Percentiles rank a stretch among this genome's conserved stretches.
These are phyloP conservation scores for Boletus subcaerulescens DNA, from an alignment of 768 basidiomycete species.

Conservation along the genomic window DNA sequence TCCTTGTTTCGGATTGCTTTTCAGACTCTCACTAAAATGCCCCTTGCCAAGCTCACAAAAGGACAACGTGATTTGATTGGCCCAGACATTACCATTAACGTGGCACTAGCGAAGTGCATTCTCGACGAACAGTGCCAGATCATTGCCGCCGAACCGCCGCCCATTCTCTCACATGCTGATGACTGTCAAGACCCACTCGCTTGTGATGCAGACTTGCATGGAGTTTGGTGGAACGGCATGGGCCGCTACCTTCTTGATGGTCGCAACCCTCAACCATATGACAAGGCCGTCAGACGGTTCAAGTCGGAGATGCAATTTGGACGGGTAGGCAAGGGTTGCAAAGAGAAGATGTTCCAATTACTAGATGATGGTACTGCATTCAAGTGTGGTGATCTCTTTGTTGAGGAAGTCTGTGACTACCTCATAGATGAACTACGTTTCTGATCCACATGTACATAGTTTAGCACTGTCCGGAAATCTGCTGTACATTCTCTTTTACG, in stretches of 20 bases:
- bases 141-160: slow-evolving; percentile 7
- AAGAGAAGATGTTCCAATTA: neutral
- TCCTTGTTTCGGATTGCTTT: neutral
- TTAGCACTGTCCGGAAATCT: too few relatives aligned
- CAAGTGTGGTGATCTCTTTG: too few relatives aligned
- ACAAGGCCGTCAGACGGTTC: neutral
- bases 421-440: too few relatives aligned
- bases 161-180: too few relatives aligned
- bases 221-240: neutral
- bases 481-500: too few relatives aligned
- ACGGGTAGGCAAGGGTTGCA: neutral
- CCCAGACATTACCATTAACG: too few relatives aligned
- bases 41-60: too few relatives aligned
- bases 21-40: neutral
- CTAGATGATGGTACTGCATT: too few relatives aligned
- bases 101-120: too few relatives aligned
- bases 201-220: neutral
- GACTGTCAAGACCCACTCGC: neutral
- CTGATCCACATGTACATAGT: too few relatives aligned
- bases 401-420: too few relatives aligned
- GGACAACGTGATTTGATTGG: too few relatives aligned
- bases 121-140: slow-evolving; percentile 2
- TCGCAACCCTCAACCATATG: neutral
- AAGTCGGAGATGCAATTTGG: neutral
- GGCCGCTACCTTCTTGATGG: neutral